These are phyloP conservation scores for Graphilbum fragrans DNA, from an alignment of 2,329 filamentous ascomycete species.

Conservation along the genomic window DNA sequence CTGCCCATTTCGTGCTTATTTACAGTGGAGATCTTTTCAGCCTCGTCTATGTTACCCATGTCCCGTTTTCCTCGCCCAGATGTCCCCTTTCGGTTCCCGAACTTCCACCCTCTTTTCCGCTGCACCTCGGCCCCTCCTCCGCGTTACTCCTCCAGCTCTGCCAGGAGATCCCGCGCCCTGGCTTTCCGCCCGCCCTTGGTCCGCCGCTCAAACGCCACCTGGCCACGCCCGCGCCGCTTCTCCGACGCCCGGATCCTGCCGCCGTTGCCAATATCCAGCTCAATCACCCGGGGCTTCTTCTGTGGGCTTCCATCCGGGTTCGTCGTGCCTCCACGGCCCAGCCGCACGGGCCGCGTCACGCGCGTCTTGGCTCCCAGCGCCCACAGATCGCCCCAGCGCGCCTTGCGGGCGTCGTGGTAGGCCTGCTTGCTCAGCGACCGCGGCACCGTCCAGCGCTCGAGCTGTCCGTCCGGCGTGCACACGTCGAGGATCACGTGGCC, in stretches of 20 bases:
- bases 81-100: too few relatives aligned
- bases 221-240: not conserved
- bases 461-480: conserved; percentile 72
- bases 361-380: conserved; percentile 86
- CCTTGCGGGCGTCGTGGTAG: conserved; percentile 87
- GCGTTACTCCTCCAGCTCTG: conserved; percentile 18
- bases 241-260: not conserved
- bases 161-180: conserved; percentile 24
- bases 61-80: too few relatives aligned
- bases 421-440: conserved; percentile 68
- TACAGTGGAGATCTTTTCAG: not conserved
- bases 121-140: not conserved
- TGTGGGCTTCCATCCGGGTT: not conserved
- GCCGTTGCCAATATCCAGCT: not conserved
- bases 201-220: conserved; percentile 14
- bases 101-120: not conserved
- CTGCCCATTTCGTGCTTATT: conserved; percentile 2
- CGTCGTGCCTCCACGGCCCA: conserved; percentile 30
- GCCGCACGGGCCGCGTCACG: conserved; percentile 44
- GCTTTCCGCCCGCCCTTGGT: conserved; percentile 28
- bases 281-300: conserved; percentile 10
- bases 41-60: not conserved
- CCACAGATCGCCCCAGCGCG: conserved; percentile 89
- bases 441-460: conserved; percentile 91
- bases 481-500: conserved; percentile 84